Evolutionary conservation across 2,329 filamentous ascomycete species (phyloP), one percentile per base, ranked within the genome.

Genomic region (Zymoseptoria brevis): DNA sequence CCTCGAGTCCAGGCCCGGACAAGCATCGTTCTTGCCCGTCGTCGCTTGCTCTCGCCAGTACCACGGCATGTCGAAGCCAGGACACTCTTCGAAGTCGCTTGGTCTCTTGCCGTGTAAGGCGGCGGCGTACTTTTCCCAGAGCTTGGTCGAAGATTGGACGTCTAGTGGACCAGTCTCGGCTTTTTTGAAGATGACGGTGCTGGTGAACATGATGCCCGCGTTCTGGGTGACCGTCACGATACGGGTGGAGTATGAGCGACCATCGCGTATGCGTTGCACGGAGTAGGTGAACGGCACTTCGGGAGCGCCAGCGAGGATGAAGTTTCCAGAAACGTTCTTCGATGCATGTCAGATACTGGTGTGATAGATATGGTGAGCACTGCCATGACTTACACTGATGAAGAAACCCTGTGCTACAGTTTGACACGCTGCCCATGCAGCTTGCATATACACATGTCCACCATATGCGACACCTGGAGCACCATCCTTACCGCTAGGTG

Each of bases 391-490:
- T 72, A 81, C 79, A 69, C 81, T 78, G 35, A 82, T 72, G 26
- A 80, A 65, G 50, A 80, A 76, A 1, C 78, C 80, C 49, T 74
- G 71, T 8, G 64, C 66, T 8, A 82, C 76, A 2, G 80, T 82
- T 60, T 81, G 76, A 6, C 78, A 77, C 16, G 80, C 80, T 8
- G 80, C 80, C 71, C 78, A 82, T n/a, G 76, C 78, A 21, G 80
- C 77, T 67, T 83, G 80, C 16, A 79, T 78, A 63, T 78, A 82
- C 5, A 81, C 79, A 72, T 83, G 79, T 1, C 80, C 80, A 13
- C 80, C 80, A 65, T 80, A 82, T 0, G 79, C 76, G n/a, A 72
- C 69, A 8, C 70, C 54, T 16, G 16, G 45, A 2, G n/a, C 55
- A 22, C 59, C 35, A 7, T 53, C 54, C 7, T 54, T 50, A 16